Base-by-base conservation (phyloP, 1,139 yeast species). In the Eremothecium cymbalariae region DNA sequence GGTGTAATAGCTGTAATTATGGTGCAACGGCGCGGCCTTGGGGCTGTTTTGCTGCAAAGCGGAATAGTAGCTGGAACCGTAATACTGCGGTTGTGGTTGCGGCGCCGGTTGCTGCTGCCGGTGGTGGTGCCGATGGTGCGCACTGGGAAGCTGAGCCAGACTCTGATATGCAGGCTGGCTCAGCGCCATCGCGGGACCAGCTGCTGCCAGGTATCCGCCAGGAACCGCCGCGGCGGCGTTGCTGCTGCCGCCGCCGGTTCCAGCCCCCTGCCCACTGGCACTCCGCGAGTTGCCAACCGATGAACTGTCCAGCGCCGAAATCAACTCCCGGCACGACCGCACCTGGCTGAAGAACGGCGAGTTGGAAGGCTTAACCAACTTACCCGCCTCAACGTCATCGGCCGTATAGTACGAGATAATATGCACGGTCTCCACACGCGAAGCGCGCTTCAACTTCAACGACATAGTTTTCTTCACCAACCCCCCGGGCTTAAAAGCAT, bases 401-500 rank as follows among this genome's bases (percentile, higher is more conserved):
- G 85, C 78, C 36, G 71, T 67, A 52, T 84, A 86, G 57, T 86
- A 86, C 13, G 88, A 76, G 6, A 86, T 76, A 36, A 86, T 60
- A 53, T 88, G 95, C 38, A 81, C 71, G 0, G 84, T 76, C 47
- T 73, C 75, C 26, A 42, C 34, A 11, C 25, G 18, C 2, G 40
- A 23, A 9, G 42, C 47, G 24, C 63, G 61, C 34, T 56, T 47
- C 37, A 62, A 50, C 4, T 72, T 70, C 12, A 85, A 64, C 4
- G 88, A 75, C 44, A 86, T 65, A 0, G 96, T 83, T 56, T 85
- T 85, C 57, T 86, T 86, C 40, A 85, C 74, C 32, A 86, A 66
- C 0, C 95, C 95, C 38, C 74, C 73, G 37, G 77, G 81, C 51
- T 78, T 78, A 51, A 79, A 78, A 5, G 80, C 78, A 48, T 75